Evolutionary conservation across 2,329 filamentous ascomycete genomes (phyloP), one percentile per base, ranked within the genome.

Genomic region (Pseudofabraea citricarpa): DNA sequence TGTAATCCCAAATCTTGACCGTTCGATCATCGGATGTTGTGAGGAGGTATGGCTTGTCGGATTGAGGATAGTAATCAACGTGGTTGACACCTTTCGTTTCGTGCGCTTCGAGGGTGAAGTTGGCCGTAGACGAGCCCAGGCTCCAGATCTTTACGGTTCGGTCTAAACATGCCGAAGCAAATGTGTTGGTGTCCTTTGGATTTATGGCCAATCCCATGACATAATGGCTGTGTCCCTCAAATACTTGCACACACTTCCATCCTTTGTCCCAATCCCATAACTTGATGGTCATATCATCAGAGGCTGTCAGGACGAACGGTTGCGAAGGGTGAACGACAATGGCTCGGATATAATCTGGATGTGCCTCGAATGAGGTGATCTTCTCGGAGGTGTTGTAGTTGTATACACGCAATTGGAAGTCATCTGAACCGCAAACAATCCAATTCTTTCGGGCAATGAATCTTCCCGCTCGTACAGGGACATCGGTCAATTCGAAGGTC

Each of bases 321-420:
- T 95, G 90, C 35, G 90, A 90, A 6, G 93, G 93, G 65, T 98
- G 93, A 27, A 98, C 88, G 51, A 85, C 89, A 56, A 98, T 96
- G 40, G 93, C 90, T 58, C 93, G 87, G 64, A 98, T 97, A 63
- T 98, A 98, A 68, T 98, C 93, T 48, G 93, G 93, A 64, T 98
- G 93, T 40, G 90, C 91, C 71, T 97, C 91, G 67, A 96, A 97
- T 13, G 87, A 87, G 42, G 90, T 91, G 60, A 97, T 93, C 79
- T 96, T 97, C 70, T 98, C 93, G 48, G 89, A 95, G 42, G 93
- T 98, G 72, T 98, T 97, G 78, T 97, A 98, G 73, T 98, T 97
- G 79, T 95, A 95, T 52, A 95, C 87, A 57, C 91, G 86, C 49
- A 82, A 66, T 63, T 82, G 77, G 71, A 94, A 98, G 72, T 95